These are phyloP conservation scores for Podaxis sp. DNA, from an alignment of 768 basidiomycete species.

Conservation along the genomic window DNA sequence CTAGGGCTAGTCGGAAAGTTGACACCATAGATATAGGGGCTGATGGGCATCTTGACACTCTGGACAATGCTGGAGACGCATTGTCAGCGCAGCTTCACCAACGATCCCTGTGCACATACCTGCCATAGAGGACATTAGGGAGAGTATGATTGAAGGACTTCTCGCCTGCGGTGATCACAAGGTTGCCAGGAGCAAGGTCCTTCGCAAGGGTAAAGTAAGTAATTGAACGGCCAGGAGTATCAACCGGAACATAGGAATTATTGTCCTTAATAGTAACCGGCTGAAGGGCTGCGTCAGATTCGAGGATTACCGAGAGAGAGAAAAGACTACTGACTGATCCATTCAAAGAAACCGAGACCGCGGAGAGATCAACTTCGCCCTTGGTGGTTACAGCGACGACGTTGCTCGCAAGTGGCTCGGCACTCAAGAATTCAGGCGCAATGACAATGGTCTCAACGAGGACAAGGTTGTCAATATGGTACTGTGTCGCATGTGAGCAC, in stretches of 20 bases:
- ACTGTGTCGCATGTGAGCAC: conserved; percentile 20
- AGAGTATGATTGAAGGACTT: conserved; percentile 36
- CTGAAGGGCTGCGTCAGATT: conserved; percentile 16
- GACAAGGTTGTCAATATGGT: conserved; percentile 47
- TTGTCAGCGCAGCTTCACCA: neutral
- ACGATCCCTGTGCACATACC: conserved; percentile 19
- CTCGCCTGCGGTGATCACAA: conserved; percentile 37
- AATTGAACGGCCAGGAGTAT: conserved; percentile 42
- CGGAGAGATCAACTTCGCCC: conserved; percentile 40
- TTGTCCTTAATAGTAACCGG: conserved; percentile 27
- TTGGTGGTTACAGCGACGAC: conserved; percentile 44
- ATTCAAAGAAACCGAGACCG: conserved; percentile 33
- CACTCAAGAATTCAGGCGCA: conserved; percentile 44
- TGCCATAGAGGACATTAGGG: conserved; percentile 38
- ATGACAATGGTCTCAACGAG: conserved; percentile 43
- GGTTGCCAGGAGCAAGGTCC: conserved; percentile 34
- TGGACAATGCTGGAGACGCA: conserved; percentile 30
- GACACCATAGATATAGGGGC: conserved; percentile 46
- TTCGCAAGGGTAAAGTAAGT: conserved; percentile 42
- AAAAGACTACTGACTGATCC: conserved; percentile 25
- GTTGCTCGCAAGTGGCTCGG: conserved; percentile 45
- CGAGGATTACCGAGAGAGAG: neutral
- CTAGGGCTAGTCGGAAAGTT: conserved; percentile 46
- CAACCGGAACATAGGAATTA: conserved; percentile 37
- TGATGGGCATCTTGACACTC: conserved; percentile 33